Evolutionary conservation across 2,329 filamentous ascomycete genomes (phyloP).

Genomic region (Alternaria longipes): DNA sequence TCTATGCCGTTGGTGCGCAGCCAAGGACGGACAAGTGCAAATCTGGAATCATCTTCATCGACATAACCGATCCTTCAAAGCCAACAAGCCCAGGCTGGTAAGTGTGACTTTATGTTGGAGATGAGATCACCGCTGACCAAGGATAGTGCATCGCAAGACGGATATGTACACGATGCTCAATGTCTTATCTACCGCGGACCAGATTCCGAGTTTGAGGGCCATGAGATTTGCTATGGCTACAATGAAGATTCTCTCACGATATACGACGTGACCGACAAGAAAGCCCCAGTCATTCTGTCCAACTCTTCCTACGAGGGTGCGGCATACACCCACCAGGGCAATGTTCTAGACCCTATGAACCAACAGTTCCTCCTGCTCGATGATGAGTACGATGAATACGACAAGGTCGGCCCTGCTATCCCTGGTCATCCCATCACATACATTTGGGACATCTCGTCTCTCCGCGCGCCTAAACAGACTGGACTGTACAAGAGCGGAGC

Average conservation of each 20-base stretch:
- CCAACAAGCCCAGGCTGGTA: conserved; percentile 62
- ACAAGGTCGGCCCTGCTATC: conserved; percentile 45
- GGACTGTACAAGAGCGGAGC: conserved; percentile 54
- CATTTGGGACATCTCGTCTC: conserved; percentile 51
- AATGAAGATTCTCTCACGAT: conserved; percentile 65
- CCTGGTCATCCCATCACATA: conserved; percentile 51
- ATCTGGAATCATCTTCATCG: conserved; percentile 67
- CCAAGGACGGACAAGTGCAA: conserved; percentile 55
- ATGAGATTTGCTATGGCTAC: conserved; percentile 66
- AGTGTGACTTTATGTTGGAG: conserved; percentile 1
- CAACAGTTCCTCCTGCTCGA: conserved; percentile 51
- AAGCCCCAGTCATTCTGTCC: conserved; percentile 58
- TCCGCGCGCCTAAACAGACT: conserved; percentile 51
- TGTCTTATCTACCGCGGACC: conserved; percentile 66
- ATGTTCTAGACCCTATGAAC: conserved; percentile 55
- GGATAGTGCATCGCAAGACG: conserved; percentile 59
- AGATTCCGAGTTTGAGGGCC: conserved; percentile 58
- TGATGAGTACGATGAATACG: conserved; percentile 53
- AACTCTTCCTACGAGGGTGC: conserved; percentile 65
- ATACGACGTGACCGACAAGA: conserved; percentile 63
- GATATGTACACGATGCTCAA: conserved; percentile 70
- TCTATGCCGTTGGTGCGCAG: conserved; percentile 50
- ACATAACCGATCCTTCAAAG: conserved; percentile 63
- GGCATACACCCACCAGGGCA: conserved; percentile 68
- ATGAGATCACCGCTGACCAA: background rate